Conservation (phyloP, 208 protist genomes). For the Polymyxa betae region DNA sequence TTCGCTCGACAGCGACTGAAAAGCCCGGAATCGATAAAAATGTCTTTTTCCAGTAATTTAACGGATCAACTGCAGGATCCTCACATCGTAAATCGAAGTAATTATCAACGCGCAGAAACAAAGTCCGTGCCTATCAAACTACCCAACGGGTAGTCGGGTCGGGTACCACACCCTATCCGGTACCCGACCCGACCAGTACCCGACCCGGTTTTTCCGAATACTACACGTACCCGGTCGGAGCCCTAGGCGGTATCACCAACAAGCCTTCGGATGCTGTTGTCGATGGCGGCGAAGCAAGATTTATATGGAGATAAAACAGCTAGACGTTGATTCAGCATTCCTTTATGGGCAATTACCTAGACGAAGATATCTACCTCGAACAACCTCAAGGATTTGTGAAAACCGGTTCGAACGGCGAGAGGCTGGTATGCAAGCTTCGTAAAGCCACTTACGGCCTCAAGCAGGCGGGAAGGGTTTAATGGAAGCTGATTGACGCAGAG, state of each 20-base stretch:
- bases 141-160: too few relatives aligned
- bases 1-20: too few relatives aligned
- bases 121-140: too few relatives aligned
- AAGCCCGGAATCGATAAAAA: too few relatives aligned
- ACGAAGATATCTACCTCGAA: not conserved
- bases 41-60: too few relatives aligned
- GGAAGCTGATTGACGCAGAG: not conserved
- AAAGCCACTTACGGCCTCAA: slow-evolving; percentile 38
- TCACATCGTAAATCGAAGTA: too few relatives aligned
- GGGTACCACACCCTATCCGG: too few relatives aligned
- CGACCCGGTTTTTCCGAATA: too few relatives aligned
- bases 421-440: not conserved
- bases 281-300: not conserved
- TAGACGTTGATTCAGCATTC: not conserved
- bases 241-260: not conserved
- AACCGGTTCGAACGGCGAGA: not conserved
- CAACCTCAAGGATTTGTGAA: not conserved
- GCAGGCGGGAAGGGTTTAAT: slow-evolving; percentile 5
- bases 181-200: too few relatives aligned
- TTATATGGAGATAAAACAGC: not conserved
- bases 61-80: too few relatives aligned
- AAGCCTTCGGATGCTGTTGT: not conserved
- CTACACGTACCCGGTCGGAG: too few relatives aligned
- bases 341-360: not conserved
- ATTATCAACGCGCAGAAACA: too few relatives aligned